Percentiles rank a stretch among this genome's conserved stretches.
phyloP scores from a whole-genome alignment of 129 eudicot species.

The Chrysanthemum makinoi region DNA sequence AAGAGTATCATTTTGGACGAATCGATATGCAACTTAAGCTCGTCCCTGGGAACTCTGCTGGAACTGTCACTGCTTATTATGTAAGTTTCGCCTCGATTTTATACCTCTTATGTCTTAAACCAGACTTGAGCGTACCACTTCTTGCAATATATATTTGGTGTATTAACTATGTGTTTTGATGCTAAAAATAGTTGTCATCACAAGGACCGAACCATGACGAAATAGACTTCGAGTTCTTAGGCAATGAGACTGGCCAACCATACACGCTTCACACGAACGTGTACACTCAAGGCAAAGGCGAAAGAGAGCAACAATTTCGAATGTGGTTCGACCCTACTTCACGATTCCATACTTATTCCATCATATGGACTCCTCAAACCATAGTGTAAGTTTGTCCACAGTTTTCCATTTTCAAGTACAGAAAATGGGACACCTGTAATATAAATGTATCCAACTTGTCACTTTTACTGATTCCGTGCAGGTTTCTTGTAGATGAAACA shows the following conservation, averaged over 20 bases:
- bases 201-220: constrained; percentile 30
- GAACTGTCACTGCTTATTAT: constrained; percentile 39
- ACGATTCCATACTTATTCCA: constrained; percentile 38
- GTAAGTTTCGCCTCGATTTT: constrained; percentile 3
- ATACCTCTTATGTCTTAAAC: too few species aligned
- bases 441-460: not conserved
- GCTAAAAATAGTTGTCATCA: constrained; percentile 17
- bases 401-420: not conserved
- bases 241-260: constrained; percentile 41
- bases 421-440: not conserved
- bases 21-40: constrained; percentile 48
- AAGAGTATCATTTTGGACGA: constrained; percentile 30
- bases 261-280: constrained; percentile 46
- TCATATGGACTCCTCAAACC: constrained; percentile 41
- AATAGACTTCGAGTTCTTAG: constrained; percentile 49
- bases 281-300: constrained; percentile 41
- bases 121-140: too few species aligned
- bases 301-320: constrained; percentile 40
- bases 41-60: constrained; percentile 48
- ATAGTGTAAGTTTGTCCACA: constrained; percentile 29
- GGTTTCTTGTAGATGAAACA: constrained; percentile 46
- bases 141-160: too few species aligned
- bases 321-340: constrained; percentile 50
- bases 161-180: too few species aligned
- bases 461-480: not conserved